A percentile compares a stretch with the other conserved stretches of the same genome.
Conservation (phyloP, 768 basidiomycete genomes). For the Roridomyces roridus region DNA sequence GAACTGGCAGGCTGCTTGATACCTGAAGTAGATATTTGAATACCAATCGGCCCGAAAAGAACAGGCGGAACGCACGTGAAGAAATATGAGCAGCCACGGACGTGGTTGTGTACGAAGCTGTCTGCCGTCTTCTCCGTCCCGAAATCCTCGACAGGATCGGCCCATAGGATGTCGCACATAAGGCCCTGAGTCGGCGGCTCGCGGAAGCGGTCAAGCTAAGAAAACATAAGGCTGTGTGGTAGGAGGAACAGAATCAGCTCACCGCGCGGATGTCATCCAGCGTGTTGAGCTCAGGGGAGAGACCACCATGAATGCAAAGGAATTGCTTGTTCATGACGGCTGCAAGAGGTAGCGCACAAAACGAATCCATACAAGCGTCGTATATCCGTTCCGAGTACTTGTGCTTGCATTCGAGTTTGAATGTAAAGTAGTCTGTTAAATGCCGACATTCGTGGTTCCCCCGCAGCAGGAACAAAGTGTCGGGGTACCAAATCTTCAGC, state of each 20-base stretch:
- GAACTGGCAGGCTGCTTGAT: slow-evolving; percentile 96
- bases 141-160: slow-evolving; percentile 97
- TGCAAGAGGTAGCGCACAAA: slow-evolving; percentile 93
- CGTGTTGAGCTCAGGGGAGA: slow-evolving; percentile 93
- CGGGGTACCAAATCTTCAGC: slow-evolving; percentile 98
- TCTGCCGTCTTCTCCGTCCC: slow-evolving; percentile 93
- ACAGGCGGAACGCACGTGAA: slow-evolving; percentile 52
- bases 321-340: slow-evolving; percentile 99
- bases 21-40: slow-evolving; percentile 53
- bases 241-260: slow-evolving; percentile 32
- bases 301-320: slow-evolving; percentile 97
- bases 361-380: slow-evolving; percentile 97
- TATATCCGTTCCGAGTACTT: slow-evolving; percentile 98
- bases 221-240: not conserved
- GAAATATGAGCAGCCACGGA: slow-evolving; percentile 97
- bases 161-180: slow-evolving; percentile 99
- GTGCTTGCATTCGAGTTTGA: slow-evolving; percentile 99
- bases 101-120: slow-evolving; percentile 93
- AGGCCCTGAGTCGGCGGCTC: slow-evolving; percentile 96
- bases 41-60: not conserved
- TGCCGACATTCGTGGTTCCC: slow-evolving; percentile 99
- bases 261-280: slow-evolving; percentile 92
- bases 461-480: slow-evolving; percentile 93
- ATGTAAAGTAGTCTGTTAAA: slow-evolving; percentile 98
- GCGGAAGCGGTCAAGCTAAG: slow-evolving; percentile 93